These are phyloP conservation scores for Fusarium piperis DNA, from an alignment of 2,329 filamentous ascomycete genomes.

Conservation along the genomic window DNA sequence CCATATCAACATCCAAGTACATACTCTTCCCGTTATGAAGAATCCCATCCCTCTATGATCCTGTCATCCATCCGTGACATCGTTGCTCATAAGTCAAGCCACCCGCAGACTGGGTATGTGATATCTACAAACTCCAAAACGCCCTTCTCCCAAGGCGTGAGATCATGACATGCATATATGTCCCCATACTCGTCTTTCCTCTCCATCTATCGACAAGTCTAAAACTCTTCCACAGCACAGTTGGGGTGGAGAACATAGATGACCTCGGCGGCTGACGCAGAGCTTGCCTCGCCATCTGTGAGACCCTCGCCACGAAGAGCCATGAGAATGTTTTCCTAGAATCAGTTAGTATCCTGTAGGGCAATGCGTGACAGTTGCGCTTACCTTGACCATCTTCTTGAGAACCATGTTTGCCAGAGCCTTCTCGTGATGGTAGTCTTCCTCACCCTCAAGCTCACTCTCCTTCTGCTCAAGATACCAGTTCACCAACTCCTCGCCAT, in stretches of 20 bases:
- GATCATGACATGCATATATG: slow-evolving; percentile 20
- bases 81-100: slow-evolving; percentile 19
- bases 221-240: slow-evolving; percentile 79
- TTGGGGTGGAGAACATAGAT: slow-evolving; percentile 96
- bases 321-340: slow-evolving; percentile 87
- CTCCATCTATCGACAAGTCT: slow-evolving; percentile 17
- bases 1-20: slow-evolving; percentile 11
- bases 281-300: slow-evolving; percentile 56
- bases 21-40: slow-evolving; percentile 5
- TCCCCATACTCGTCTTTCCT: neutral
- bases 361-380: slow-evolving; percentile 41
- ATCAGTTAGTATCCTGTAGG: slow-evolving; percentile 45
- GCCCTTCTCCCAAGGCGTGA: slow-evolving; percentile 26
- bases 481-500: slow-evolving; percentile 80
- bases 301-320: slow-evolving; percentile 74
- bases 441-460: slow-evolving; percentile 80
- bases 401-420: slow-evolving; percentile 83
- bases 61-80: slow-evolving; percentile 14
- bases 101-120: slow-evolving; percentile 7
- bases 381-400: slow-evolving; percentile 94
- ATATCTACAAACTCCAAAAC: slow-evolving; percentile 35
- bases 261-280: slow-evolving; percentile 53
- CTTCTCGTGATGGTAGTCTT: slow-evolving; percentile 81
- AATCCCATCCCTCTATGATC: neutral
- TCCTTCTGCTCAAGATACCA: slow-evolving; percentile 97